phyloP scores from a whole-genome alignment of 345 rosid genomes.

The Eutrema yunnanense region DNA sequence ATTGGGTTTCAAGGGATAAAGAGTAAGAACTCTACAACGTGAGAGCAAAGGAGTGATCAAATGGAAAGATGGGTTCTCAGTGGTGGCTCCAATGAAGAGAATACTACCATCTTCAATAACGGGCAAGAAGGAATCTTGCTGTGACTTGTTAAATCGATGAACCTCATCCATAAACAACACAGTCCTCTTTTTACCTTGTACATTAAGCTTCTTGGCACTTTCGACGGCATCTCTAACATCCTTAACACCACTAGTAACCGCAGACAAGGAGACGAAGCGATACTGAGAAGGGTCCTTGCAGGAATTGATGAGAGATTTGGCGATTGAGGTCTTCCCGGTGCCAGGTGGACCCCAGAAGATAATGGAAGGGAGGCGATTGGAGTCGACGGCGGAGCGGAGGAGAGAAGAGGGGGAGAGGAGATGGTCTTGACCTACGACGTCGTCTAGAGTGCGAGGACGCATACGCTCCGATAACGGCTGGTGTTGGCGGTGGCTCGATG shows the following conservation, averaged over 20 bases:
- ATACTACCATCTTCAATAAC: conserved; percentile 84
- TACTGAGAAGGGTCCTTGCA: conserved; percentile 31
- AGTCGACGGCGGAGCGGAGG: conserved; percentile 50
- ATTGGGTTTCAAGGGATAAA: conserved; percentile 53
- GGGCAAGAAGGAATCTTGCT: conserved; percentile 81
- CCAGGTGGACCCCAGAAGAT: conserved; percentile 91
- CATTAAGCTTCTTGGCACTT: conserved; percentile 47
- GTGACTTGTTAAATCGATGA: conserved; percentile 77
- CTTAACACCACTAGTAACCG: conserved; percentile 69
- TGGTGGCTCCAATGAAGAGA: conserved; percentile 76
- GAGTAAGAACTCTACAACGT: conserved; percentile 61
- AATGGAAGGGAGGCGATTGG: conserved; percentile 62
- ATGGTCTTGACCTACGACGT: conserved; percentile 77
- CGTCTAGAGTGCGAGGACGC: conserved; percentile 67
- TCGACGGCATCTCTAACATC: conserved; percentile 76
- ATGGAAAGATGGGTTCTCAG: conserved; percentile 88
- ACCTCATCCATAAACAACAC: conserved; percentile 80
- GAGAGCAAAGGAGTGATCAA: conserved; percentile 73
- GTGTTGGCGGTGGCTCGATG: conserved; percentile 16
- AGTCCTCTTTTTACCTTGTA: conserved; percentile 42
- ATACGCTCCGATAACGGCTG: conserved; percentile 70
- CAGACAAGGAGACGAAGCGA: conserved; percentile 60
- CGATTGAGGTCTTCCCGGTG: conserved; percentile 82
- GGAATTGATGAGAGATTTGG: conserved; percentile 57
- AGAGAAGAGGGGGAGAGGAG: conserved; percentile 49